These are phyloP conservation scores for Trichoderma reesei DNA, from an alignment of 495 filamentous ascomycete species.

Conservation along the genomic window DNA sequence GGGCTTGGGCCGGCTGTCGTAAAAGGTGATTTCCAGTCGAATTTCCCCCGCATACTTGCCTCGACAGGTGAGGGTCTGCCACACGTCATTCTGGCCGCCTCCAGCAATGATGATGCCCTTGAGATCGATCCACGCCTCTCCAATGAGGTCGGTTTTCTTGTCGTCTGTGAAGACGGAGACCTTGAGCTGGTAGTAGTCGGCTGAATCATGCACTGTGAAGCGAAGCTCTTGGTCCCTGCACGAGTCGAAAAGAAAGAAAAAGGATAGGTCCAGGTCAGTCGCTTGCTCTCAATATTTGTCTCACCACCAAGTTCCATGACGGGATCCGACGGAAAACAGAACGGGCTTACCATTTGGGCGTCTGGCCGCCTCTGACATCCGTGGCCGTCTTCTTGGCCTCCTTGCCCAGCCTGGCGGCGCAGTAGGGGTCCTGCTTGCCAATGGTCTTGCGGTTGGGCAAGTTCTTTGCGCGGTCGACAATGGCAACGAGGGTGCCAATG, in stretches of 20 bases:
- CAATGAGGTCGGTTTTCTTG: conserved; percentile 90
- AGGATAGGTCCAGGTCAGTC: neutral
- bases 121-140: conserved; percentile 81
- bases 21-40: conserved; percentile 91
- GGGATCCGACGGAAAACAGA: conserved; percentile 7
- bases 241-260: no score
- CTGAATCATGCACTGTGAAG: conserved; percentile 90
- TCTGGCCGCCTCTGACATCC: conserved; percentile 89
- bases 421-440: conserved; percentile 98
- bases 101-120: conserved; percentile 71
- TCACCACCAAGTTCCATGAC: neutral
- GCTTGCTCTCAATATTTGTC: neutral
- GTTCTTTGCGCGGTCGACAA: conserved; percentile 92
- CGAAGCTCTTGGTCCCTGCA: conserved; percentile 93
- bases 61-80: conserved; percentile 78
- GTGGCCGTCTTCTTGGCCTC: conserved; percentile 97
- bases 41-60: conserved; percentile 94
- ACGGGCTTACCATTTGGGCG: conserved; percentile 72
- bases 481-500: conserved; percentile 84
- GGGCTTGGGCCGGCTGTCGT: conserved; percentile 76
- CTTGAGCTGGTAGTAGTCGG: conserved; percentile 90
- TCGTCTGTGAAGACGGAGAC: conserved; percentile 96
- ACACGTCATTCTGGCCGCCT: conserved; percentile 84
- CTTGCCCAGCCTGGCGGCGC: conserved; percentile 86
- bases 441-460: conserved; percentile 92